A percentile compares a stretch with the other conserved stretches of the same genome.
phyloP scores from a whole-genome alignment of 2,329 filamentous ascomycete genomes.

The Ophiocordyceps sinensis region DNA sequence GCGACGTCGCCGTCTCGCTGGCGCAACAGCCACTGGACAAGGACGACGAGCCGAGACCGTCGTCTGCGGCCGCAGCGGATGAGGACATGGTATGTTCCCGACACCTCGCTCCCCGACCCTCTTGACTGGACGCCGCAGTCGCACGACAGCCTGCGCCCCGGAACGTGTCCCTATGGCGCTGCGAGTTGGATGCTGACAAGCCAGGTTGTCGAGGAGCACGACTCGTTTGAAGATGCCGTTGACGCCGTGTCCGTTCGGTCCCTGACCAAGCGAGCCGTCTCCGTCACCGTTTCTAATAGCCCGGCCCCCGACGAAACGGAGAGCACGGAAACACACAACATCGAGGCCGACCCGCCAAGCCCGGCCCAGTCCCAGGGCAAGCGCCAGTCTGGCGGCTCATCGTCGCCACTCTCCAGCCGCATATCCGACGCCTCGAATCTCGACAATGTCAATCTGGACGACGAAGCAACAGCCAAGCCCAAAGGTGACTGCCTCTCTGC shows the following conservation, averaged over 20 bases:
- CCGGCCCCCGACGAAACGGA: constrained; percentile 8
- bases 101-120: constrained; percentile 2
- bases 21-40: constrained; percentile 6
- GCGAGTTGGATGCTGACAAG: constrained; percentile 4
- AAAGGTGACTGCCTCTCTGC: constrained; percentile 12
- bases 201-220: constrained; percentile 16
- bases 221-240: constrained; percentile 65
- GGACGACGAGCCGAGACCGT: constrained; percentile 12
- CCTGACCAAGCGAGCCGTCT: constrained; percentile 34
- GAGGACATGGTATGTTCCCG: constrained; percentile 12
- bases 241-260: constrained; percentile 52
- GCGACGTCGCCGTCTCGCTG: constrained; percentile 14
- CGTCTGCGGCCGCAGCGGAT: constrained; percentile 16
- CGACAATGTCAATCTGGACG: constrained; percentile 54
- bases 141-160: constrained; percentile 4
- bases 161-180: not conserved
- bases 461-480: constrained; percentile 27
- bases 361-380: constrained; percentile 8
- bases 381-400: constrained; percentile 14
- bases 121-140: not conserved
- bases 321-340: too few species aligned
- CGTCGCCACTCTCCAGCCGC: constrained; percentile 25
- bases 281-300: constrained; percentile 19
- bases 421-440: constrained; percentile 33
- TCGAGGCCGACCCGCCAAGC: not conserved